Percentiles rank a stretch among this genome's conserved stretches.
These are phyloP conservation scores for Colletotrichum salicis DNA, from an alignment of 2,329 filamentous ascomycete species.

Conservation along the genomic window DNA sequence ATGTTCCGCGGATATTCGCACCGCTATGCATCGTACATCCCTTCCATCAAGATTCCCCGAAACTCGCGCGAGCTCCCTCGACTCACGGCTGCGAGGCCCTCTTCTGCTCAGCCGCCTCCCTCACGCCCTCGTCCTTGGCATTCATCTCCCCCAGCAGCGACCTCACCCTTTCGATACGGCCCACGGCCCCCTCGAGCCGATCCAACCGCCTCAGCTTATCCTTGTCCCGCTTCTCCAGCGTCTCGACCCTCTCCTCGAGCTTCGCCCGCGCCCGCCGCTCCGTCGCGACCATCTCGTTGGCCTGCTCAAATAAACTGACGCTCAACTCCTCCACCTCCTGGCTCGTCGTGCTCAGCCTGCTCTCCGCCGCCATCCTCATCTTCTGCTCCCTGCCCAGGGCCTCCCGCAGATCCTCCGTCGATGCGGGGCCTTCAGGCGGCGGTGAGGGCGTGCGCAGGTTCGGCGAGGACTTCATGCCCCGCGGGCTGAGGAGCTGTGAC, in stretches of 20 bases:
- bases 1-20: neutral
- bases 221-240: constrained; percentile 75
- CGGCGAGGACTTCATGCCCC: constrained; percentile 56
- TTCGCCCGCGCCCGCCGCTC: constrained; percentile 77
- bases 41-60: neutral
- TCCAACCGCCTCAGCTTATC: constrained; percentile 78
- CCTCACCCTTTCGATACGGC: constrained; percentile 76
- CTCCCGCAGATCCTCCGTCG: constrained; percentile 65
- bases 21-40: constrained; percentile 18
- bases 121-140: neutral
- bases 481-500: constrained; percentile 55
- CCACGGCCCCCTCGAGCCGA: constrained; percentile 75
- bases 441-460: constrained; percentile 45
- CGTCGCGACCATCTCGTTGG: constrained; percentile 86
- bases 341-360: constrained; percentile 72
- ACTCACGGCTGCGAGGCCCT: constrained; percentile 3
- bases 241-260: constrained; percentile 75
- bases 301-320: constrained; percentile 80
- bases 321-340: constrained; percentile 83
- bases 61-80: neutral
- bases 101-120: constrained; percentile 8
- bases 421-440: constrained; percentile 39
- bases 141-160: constrained; percentile 60
- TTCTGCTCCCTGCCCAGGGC: constrained; percentile 74
- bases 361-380: constrained; percentile 76